These are phyloP conservation scores for Arthrobotrys pseudoclavata DNA, from an alignment of 2,329 filamentous ascomycete species.

Conservation along the genomic window DNA sequence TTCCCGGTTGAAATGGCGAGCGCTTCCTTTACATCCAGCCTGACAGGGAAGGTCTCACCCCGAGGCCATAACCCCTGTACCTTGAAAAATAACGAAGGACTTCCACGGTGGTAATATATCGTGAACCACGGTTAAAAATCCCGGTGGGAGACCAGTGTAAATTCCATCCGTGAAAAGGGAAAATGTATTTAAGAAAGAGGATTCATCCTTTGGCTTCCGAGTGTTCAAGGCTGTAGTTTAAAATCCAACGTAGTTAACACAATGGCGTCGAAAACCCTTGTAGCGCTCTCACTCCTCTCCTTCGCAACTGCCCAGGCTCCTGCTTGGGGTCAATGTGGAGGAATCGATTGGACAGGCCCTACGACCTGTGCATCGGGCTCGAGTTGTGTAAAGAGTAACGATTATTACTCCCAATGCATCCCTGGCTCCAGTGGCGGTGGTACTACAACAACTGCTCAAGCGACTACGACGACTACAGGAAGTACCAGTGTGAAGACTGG, in stretches of 20 bases:
- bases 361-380: constrained; percentile 60
- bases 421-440: constrained; percentile 37
- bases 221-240: background rate
- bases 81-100: background rate
- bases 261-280: constrained; percentile 34
- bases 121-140: constrained; percentile 42
- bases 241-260: constrained; percentile 38
- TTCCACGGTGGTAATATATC: constrained; percentile 26
- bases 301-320: constrained; percentile 40
- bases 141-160: background rate
- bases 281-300: constrained; percentile 35
- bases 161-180: background rate
- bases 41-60: background rate
- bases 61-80: constrained; percentile 13
- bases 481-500: constrained; percentile 12
- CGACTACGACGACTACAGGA: constrained; percentile 29
- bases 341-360: constrained; percentile 60
- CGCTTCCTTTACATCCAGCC: constrained; percentile 22
- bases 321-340: constrained; percentile 62
- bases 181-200: constrained; percentile 22
- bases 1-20: constrained; percentile 53
- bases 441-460: constrained; percentile 30
- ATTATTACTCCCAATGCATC: constrained; percentile 62
- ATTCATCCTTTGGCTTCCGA: background rate
- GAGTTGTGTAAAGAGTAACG: constrained; percentile 61